Evolutionary conservation across 805 yeast species (phyloP), one percentile per base, ranked within the genome.

Genomic region (Zygotorulaspora florentina): DNA sequence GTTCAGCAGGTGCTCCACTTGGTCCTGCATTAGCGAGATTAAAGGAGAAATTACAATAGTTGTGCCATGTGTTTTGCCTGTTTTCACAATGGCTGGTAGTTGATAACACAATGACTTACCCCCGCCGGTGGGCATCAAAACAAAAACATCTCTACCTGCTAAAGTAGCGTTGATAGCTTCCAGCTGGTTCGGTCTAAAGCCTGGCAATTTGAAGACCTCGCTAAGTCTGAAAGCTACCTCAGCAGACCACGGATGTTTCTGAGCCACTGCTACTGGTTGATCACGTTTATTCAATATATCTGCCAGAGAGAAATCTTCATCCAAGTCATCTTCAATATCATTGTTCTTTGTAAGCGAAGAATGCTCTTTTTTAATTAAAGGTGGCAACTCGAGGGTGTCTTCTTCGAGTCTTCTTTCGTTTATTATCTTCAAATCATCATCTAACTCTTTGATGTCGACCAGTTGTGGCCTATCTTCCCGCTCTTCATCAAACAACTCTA

Each of bases 81-180:
- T 72, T 35, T 74, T 72, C 1, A 91, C 81, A 36, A 93, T 71
- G 0, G 99, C 96, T 0, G 99, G 98, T 30, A 93, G 72, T 65
- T 93, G 99, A 65, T 90, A 93, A 62, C 99, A 93, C 26, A 93
- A 68, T 0, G 98, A 90, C 62, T 93, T 93, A 41, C 99, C 99
- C 41, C 99, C 99, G 31, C 99, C 99, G 0, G 99, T 93, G 0
- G 99, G 99, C 96, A 93, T 91, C 56, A 93, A 71, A 1, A 93
- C 97, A 68, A 93, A 88, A 0, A 87, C 96, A 64, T 93, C 99
- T 36, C 76, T 74, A 1, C 96, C 96, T 4, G 76, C 62, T 26
- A 83, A 59, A 26, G 87, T 83, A 1, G 95, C 83, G 56, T 83
- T 80, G 5, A 93, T 78, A 0, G 97, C 98, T 44, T 87, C 93